phyloP scores from a whole-genome alignment of 306 rosid species.

The Cicer cuneatum region DNA sequence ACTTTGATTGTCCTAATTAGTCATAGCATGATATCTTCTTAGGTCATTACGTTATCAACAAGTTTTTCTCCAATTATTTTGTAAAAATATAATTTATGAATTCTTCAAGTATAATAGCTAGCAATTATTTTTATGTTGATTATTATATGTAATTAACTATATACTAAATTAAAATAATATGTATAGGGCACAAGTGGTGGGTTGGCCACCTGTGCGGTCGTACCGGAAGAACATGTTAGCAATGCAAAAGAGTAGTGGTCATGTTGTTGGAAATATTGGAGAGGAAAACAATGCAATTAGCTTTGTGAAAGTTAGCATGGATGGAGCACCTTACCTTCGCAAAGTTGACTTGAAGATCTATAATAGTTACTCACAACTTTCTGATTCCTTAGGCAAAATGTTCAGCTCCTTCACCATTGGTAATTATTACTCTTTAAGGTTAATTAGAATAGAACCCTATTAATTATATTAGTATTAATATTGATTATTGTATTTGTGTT shows the following conservation, averaged over 20 bases:
- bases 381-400: conserved; percentile 79
- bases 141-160: too few relatives aligned
- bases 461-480: too few relatives aligned
- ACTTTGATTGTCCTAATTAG: conserved; percentile 9
- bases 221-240: conserved; percentile 73
- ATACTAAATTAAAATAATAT: background rate
- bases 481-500: background rate
- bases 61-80: too few relatives aligned
- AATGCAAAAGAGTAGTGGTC: conserved; percentile 47
- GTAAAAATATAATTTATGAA: too few relatives aligned
- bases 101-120: too few relatives aligned
- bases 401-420: conserved; percentile 86
- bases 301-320: conserved; percentile 91
- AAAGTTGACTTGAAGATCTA: conserved; percentile 72
- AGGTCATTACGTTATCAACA: too few relatives aligned
- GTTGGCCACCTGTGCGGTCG: conserved; percentile 95
- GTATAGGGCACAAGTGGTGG: conserved; percentile 80
- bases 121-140: too few relatives aligned
- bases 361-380: conserved; percentile 71
- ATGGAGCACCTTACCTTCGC: conserved; percentile 96
- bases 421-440: conserved; percentile 1
- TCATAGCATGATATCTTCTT: background rate
- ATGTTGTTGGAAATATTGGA: background rate
- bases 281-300: conserved; percentile 56
- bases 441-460: too few relatives aligned